These are phyloP conservation scores for Sphagnum tenellum DNA, from an alignment of 225 moss, liverwort and hornwort genomes.

Conservation along the genomic window DNA sequence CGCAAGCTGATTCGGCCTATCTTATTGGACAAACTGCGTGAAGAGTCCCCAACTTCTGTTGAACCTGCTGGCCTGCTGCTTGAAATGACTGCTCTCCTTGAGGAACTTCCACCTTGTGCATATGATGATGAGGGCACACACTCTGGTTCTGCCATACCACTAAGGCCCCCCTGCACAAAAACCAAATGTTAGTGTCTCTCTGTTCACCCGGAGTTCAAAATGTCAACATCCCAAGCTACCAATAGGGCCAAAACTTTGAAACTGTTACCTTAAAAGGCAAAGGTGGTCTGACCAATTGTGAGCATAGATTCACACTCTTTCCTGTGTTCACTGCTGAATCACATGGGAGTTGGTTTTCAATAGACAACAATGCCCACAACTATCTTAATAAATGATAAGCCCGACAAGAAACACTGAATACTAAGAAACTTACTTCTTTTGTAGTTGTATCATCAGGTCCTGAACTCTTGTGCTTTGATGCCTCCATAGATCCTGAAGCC, in stretches of 20 bases:
- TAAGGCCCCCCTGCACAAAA: constrained; percentile 2
- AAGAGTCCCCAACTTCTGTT: constrained; percentile 69
- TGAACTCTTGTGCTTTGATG: constrained; percentile 41
- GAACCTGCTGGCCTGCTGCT: constrained; percentile 53
- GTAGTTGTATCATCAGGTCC: constrained; percentile 39
- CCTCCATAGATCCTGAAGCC: constrained; percentile 27
- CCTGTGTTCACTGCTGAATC: too few relatives aligned
- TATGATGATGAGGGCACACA: constrained; percentile 66
- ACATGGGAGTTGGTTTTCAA: too few relatives aligned
- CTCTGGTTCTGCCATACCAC: constrained; percentile 62
- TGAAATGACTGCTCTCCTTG: constrained; percentile 73
- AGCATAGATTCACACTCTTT: too few relatives aligned
- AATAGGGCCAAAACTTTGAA: too few relatives aligned
- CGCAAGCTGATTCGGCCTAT: constrained; percentile 83
- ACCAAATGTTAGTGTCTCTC: too few relatives aligned
- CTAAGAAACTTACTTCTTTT: constrained; percentile 15
- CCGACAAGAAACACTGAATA: too few relatives aligned
- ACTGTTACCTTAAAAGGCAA: too few relatives aligned
- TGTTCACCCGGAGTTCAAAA: too few relatives aligned
- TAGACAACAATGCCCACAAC: too few relatives aligned
- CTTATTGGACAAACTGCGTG: constrained; percentile 65
- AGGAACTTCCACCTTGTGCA: constrained; percentile 67
- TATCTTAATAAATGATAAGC: too few relatives aligned
- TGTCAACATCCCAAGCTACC: too few relatives aligned
- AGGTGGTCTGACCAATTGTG: too few relatives aligned